Evolutionary conservation across 306 rosid species (phyloP).

Genomic region (Cyclanthera cordifolia): DNA sequence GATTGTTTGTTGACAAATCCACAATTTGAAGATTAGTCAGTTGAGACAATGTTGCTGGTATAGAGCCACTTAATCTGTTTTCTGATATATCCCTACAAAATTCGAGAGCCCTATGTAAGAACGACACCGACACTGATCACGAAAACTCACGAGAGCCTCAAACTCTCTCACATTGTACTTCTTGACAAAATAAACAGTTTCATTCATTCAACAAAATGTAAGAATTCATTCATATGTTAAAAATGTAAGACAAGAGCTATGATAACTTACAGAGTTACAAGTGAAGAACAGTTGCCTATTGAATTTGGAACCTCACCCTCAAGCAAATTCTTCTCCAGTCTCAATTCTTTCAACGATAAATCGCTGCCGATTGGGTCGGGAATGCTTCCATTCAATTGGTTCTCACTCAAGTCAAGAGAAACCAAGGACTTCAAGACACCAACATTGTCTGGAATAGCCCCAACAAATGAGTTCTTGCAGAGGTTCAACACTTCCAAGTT

Average conservation of each 20-base stretch:
- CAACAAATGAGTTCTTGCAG: slow-evolving; percentile 55
- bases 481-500: slow-evolving; percentile 58
- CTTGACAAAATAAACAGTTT: background rate
- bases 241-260: slow-evolving; percentile 5
- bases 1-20: slow-evolving; percentile 67
- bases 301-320: slow-evolving; percentile 56
- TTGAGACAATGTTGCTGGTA: slow-evolving; percentile 66
- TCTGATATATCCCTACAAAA: slow-evolving; percentile 52
- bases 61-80: slow-evolving; percentile 49
- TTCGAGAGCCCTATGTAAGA: background rate
- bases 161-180: background rate
- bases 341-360: slow-evolving; percentile 49
- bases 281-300: slow-evolving; percentile 57
- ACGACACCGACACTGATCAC: background rate
- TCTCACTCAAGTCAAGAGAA: slow-evolving; percentile 62
- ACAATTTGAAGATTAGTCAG: slow-evolving; percentile 56
- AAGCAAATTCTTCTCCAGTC: slow-evolving; percentile 55
- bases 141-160: background rate
- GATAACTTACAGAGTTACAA: slow-evolving; percentile 66
- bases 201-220: background rate
- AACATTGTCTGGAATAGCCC: slow-evolving; percentile 48
- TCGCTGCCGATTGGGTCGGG: slow-evolving; percentile 62
- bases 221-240: background rate
- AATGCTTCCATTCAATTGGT: slow-evolving; percentile 62
- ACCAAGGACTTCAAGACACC: slow-evolving; percentile 50